A percentile compares a stretch with the other conserved stretches of the same genome.
Evolutionary conservation across 345 rosid species (phyloP).

Genomic region (Atalantia buxifolia): DNA sequence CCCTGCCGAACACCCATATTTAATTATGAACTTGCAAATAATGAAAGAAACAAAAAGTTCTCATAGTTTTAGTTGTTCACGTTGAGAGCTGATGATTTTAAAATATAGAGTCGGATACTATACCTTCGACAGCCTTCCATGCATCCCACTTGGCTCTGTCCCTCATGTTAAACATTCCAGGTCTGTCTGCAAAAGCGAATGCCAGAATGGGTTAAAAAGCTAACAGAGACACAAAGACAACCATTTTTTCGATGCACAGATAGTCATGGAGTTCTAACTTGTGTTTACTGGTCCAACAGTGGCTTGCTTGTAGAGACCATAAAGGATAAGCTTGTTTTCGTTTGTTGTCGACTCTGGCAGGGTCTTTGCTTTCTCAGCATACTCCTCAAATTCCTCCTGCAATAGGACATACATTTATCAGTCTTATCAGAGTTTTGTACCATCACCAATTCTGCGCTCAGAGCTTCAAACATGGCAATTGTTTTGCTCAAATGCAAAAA

Average conservation of each 20-base stretch:
- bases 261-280: constrained; percentile 28
- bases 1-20: constrained; percentile 26
- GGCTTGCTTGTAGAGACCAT: constrained; percentile 84
- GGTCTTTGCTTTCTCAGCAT: constrained; percentile 63
- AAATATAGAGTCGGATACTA: neutral
- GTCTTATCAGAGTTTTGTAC: neutral
- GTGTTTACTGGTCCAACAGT: constrained; percentile 75
- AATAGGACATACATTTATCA: neutral
- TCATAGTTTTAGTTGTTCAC: neutral
- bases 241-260: neutral
- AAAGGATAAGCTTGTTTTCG: constrained; percentile 70
- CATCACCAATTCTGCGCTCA: too few relatives aligned
- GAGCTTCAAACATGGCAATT: neutral
- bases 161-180: constrained; percentile 81
- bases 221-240: neutral
- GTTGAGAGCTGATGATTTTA: too few relatives aligned
- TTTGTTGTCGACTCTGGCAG: constrained; percentile 57
- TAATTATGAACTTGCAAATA: neutral
- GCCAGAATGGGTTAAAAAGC: neutral
- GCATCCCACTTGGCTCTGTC: constrained; percentile 98
- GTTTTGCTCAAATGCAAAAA: too few relatives aligned
- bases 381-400: constrained; percentile 76
- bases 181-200: constrained; percentile 51
- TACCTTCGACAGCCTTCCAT: constrained; percentile 96
- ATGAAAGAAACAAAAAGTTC: neutral